Base-by-base conservation (phyloP, 768 basidiomycete genomes). In the Nidularia pulvinata region DNA sequence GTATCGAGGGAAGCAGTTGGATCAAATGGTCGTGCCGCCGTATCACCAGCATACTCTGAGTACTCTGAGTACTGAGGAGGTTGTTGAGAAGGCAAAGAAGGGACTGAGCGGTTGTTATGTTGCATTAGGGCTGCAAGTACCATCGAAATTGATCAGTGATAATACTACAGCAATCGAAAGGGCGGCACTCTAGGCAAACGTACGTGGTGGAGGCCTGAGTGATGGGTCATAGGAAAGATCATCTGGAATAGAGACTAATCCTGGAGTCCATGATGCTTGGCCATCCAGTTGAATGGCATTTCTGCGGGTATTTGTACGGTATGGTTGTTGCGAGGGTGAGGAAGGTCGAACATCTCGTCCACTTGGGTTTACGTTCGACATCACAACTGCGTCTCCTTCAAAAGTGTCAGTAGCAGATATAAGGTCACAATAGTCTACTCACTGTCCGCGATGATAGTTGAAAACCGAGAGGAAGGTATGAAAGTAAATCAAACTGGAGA, bases 61-160 rank as follows among this genome's bases (percentile, higher is more conserved):
- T 63, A 56, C 35, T 69, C 69, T 25, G 71, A 61, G 54, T 69
- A 68, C 46, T 61, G 65, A 55, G 55, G 73, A 58, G 46, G 69
- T 61, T 53, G 64, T 63, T 76, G 69, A 35, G 75, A 70, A 36
- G 76, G 68, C 32, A 81, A 63, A 32, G 76, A 72, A 36, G 80
- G 78, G 9, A 73, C 76, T 3, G 81, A 84, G 51, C 66, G 71
- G 57, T 83, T 81, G 39, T 69, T 61, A 55, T 80, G 76, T 48
- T 74, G 71, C 70, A 73, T 76, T 54, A 79, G 48, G n/a, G 61
- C 55, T 56, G 33, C 45, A 39, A 45, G 14, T 34, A 13, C n/a
- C 7, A 43, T 25, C 34, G 19, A 35, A 46, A 14, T 33, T 33
- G n/a, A n/a, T n/a, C n/a, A n/a, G n/a, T n/a, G n/a, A n/a, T 39